These are phyloP conservation scores for Bipolaris bicolor DNA, from an alignment of 2,329 filamentous ascomycete genomes.

Conservation along the genomic window DNA sequence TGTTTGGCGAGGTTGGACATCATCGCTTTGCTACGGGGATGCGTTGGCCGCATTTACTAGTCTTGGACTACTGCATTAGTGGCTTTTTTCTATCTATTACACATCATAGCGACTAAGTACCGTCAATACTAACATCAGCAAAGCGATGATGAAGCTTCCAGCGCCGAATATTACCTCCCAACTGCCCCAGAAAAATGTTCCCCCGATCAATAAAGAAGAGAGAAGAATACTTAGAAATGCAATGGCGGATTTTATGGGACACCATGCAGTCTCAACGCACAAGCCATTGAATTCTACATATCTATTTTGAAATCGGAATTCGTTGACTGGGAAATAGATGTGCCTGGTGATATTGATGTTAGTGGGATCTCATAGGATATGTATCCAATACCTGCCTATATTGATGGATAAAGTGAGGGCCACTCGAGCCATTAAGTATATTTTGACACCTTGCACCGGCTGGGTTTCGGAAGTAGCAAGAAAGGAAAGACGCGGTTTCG, in stretches of 20 bases:
- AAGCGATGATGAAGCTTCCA: constrained; percentile 14
- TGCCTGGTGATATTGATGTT: background rate
- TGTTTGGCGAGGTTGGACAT: no score
- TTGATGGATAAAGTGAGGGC: background rate
- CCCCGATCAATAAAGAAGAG: background rate
- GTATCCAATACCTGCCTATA: background rate
- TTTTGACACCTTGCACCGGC: background rate
- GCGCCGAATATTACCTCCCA: constrained; percentile 17
- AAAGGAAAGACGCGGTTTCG: background rate
- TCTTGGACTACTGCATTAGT: background rate
- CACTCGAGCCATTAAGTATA: background rate
- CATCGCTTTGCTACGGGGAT: no score
- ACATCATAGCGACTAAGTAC: background rate
- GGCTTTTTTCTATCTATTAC: background rate
- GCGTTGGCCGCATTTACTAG: no score
- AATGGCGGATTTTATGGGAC: background rate
- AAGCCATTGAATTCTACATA: background rate
- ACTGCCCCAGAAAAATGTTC: constrained; percentile 6
- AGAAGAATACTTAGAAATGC: background rate
- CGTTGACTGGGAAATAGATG: background rate
- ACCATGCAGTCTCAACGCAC: background rate
- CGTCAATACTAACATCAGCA: constrained; percentile 7
- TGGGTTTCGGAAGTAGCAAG: background rate
- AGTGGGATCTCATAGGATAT: background rate
- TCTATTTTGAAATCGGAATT: background rate